Conservation (phyloP, 768 basidiomycete genomes). For the Xerocomus brunneocitrinus region DNA sequence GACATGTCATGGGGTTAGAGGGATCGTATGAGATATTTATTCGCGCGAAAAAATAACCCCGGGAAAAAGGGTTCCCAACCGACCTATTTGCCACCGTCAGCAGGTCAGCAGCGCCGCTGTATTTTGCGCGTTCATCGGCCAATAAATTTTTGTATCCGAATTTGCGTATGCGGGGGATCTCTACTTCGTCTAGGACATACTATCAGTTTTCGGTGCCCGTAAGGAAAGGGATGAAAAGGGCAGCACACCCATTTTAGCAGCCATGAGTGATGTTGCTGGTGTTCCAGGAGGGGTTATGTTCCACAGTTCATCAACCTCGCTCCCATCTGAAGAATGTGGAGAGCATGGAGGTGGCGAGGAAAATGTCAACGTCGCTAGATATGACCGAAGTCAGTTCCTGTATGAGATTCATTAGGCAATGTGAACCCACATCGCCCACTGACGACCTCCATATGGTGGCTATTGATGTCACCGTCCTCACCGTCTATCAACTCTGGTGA, state of each 20-base stretch:
- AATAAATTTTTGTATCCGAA: conserved; percentile 34
- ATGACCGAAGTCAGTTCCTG: conserved; percentile 5
- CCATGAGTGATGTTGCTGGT: conserved; percentile 35
- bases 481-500: conserved; percentile 31
- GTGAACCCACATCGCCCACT: conserved; percentile 59
- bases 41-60: conserved; percentile 17
- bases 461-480: conserved; percentile 41
- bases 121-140: conserved; percentile 2
- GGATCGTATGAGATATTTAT: conserved; percentile 16
- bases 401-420: neutral
- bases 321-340: conserved; percentile 32
- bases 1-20: conserved; percentile 25
- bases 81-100: conserved; percentile 19
- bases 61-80: conserved; percentile 12
- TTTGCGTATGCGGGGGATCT: conserved; percentile 49
- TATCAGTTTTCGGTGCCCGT: conserved; percentile 4
- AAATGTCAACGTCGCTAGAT: conserved; percentile 33
- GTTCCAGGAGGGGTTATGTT: conserved; percentile 45
- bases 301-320: conserved; percentile 52
- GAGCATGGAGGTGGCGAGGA: conserved; percentile 39
- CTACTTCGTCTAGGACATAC: conserved; percentile 40
- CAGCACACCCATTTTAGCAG: conserved; percentile 48
- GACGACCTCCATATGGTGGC: conserved; percentile 52
- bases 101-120: conserved; percentile 6
- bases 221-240: neutral